Evolutionary conservation across 2,329 filamentous ascomycete species (phyloP).

Genomic region (Hymenoscyphus linearis): DNA sequence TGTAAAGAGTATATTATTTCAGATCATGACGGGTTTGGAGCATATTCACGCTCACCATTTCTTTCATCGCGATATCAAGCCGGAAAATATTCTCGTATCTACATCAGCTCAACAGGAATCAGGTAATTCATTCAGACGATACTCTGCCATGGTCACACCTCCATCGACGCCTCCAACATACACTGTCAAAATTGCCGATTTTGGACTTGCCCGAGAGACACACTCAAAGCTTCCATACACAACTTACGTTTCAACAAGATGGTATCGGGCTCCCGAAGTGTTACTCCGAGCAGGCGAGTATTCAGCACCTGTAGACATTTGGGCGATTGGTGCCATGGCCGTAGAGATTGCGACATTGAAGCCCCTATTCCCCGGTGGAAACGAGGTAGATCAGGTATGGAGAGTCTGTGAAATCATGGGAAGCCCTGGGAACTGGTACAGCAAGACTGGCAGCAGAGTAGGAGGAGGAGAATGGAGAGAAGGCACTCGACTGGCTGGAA

Average conservation of each 20-base stretch:
- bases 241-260: constrained; percentile 95
- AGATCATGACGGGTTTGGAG: constrained; percentile 92
- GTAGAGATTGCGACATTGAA: constrained; percentile 96
- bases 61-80: constrained; percentile 98
- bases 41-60: constrained; percentile 97
- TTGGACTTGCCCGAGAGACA: constrained; percentile 93
- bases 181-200: constrained; percentile 97
- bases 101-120: constrained; percentile 76
- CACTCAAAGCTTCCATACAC: constrained; percentile 96
- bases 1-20: constrained; percentile 96
- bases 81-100: constrained; percentile 95
- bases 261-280: constrained; percentile 92
- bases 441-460: constrained; percentile 78
- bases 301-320: constrained; percentile 95
- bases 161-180: constrained; percentile 91
- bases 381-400: constrained; percentile 99
- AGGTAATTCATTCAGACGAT: constrained; percentile 80
- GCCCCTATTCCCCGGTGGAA: constrained; percentile 92
- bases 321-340: constrained; percentile 97
- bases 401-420: constrained; percentile 99
- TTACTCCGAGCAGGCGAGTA: constrained; percentile 91
- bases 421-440: constrained; percentile 96
- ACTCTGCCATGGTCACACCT: constrained; percentile 88
- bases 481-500: constrained; percentile 84
- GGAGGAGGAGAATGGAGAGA: constrained; percentile 98